A percentile compares a stretch with the other conserved stretches of the same genome.
phyloP scores from a whole-genome alignment of 768 basidiomycete species.

The Collybiopsis confluens region DNA sequence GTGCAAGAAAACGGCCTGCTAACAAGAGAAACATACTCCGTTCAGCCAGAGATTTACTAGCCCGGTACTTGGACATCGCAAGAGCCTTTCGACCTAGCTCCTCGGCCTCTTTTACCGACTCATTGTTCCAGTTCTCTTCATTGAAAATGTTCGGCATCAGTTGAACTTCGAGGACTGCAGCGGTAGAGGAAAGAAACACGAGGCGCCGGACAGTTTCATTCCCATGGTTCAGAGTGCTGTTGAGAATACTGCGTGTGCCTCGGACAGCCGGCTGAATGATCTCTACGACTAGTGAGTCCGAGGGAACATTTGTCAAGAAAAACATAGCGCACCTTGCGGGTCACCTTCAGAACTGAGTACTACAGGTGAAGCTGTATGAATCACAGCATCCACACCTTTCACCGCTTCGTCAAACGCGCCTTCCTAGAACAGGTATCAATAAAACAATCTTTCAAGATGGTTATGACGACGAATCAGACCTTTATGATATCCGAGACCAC shows the following conservation, averaged over 20 bases:
- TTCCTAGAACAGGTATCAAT: constrained; percentile 20
- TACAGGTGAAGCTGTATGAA: constrained; percentile 52
- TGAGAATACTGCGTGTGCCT: constrained; percentile 31
- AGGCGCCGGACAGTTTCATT: constrained; percentile 42
- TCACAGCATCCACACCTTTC: constrained; percentile 53
- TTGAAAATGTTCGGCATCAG: constrained; percentile 28
- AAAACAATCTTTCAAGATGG: neutral
- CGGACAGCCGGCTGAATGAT: constrained; percentile 8
- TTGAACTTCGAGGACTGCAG: constrained; percentile 35
- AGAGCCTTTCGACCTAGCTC: constrained; percentile 44
- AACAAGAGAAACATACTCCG: constrained; percentile 30
- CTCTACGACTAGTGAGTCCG: neutral
- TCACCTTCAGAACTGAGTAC: constrained; percentile 28
- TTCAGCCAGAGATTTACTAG: constrained; percentile 68
- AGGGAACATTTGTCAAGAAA: neutral
- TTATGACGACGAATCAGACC: constrained; percentile 24
- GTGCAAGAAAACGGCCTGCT: neutral
- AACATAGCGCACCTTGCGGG: constrained; percentile 23
- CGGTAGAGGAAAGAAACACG: constrained; percentile 63
- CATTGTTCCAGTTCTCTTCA: constrained; percentile 62
- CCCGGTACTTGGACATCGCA: constrained; percentile 43
- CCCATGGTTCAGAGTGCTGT: constrained; percentile 32
- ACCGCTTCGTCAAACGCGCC: constrained; percentile 62
- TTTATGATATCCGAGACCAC: constrained; percentile 67
- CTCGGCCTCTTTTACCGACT: constrained; percentile 37